phyloP scores from a whole-genome alignment of 148 eudicot genomes.

The Pharnaceum exiguum region DNA sequence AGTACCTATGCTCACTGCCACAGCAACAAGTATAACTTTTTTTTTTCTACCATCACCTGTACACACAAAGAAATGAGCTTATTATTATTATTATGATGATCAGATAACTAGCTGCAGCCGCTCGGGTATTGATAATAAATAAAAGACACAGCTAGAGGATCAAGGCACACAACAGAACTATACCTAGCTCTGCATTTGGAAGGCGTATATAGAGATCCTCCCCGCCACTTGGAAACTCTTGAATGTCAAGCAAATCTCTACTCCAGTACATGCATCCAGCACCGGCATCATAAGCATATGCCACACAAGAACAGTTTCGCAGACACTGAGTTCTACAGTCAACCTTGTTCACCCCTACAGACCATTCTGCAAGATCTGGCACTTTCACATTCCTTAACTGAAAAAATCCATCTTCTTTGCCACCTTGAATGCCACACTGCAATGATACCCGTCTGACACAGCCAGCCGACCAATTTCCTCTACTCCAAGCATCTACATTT shows the following conservation, averaged over 20 bases:
- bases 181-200: conserved; percentile 27
- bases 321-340: conserved; percentile 27
- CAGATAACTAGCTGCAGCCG: too few species aligned
- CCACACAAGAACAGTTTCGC: conserved; percentile 29
- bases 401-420: conserved; percentile 23
- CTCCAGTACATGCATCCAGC: conserved; percentile 38
- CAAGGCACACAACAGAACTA: too few species aligned
- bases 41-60: conserved; percentile 14
- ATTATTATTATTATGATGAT: too few species aligned
- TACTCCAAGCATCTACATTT: conserved; percentile 24
- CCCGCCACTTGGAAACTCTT: conserved; percentile 22
- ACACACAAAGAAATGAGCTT: neutral
- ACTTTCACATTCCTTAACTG: conserved; percentile 22
- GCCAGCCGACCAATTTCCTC: conserved; percentile 30
- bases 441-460: conserved; percentile 15
- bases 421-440: conserved; percentile 25
- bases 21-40: conserved; percentile 8
- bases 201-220: conserved; percentile 26
- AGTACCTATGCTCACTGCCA: conserved; percentile 5
- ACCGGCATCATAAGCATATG: conserved; percentile 31
- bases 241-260: conserved; percentile 26
- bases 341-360: conserved; percentile 17
- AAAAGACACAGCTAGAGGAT: too few species aligned
- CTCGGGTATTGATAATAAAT: too few species aligned
- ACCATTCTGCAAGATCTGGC: conserved; percentile 28